Base-by-base conservation (phyloP, 257 asterid genomes). In the Paraleonurus japonicus region DNA sequence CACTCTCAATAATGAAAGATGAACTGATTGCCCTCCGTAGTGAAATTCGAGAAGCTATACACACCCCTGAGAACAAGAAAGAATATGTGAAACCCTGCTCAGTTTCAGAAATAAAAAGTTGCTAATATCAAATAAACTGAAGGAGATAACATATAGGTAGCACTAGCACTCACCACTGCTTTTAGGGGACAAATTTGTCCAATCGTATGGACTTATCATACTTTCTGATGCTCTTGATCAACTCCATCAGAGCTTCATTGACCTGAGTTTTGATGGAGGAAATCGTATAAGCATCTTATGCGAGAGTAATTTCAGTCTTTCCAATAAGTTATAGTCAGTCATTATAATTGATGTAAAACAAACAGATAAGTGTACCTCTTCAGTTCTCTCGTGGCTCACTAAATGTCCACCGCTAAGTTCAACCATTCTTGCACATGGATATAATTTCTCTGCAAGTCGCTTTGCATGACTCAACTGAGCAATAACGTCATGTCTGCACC, bases 391-490 rank as follows among this genome's bases (percentile, higher is more conserved):
- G 70, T 88, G 96, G 85, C 94, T 90, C 70, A 95, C 96, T 55
- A 85, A 95, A 83, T 95, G 99, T 16, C 98, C 99, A 23, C 99
- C 99, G 5, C 78, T 87, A 74, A 95, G 97, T 72, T 95, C 98
- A 48, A 90, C 97, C 97, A 95, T 88, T 86, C 95, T 88, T 58
- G 99, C 94, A 51, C 70, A 83, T 76, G 98, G 99, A 77, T 85
- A 51, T 65, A 95, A 79, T 75, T 85, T 92, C 70, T 88, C 90
- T 0, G 98, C 96, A 67, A 95, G 91, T 67, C 87, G 81, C 81
- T 81, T 87, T 10, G 97, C 99, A 70, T 95, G 95, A 84, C 92
- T 70, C 84, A 95, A 53, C 85, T 92, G 99, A 67, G 99, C 99
- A 68, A 95, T 92, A 53, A 95, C 81, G 16, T 95, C 99, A 58